Evolutionary conservation across 345 rosid genomes (phyloP).

Genomic region (Heritiera littoralis): DNA sequence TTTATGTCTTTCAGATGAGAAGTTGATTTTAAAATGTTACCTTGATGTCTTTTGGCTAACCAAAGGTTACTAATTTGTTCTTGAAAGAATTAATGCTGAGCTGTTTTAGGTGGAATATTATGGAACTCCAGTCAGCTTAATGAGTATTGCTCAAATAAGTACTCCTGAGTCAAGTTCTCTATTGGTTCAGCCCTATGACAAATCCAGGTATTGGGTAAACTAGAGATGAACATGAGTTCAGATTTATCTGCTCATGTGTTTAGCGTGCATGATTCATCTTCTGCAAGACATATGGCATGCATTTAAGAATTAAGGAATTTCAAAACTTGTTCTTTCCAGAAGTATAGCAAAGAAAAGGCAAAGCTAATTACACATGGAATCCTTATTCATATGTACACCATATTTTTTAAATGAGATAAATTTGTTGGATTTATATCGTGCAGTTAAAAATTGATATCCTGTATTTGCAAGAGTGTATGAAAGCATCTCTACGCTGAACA

Average conservation of each 20-base stretch:
- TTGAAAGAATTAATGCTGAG: conserved; percentile 13
- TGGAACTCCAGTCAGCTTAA: conserved; percentile 89
- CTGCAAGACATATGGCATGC: neutral
- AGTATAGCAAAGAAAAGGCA: neutral
- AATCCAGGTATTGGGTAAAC: conserved; percentile 64
- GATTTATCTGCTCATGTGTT: neutral
- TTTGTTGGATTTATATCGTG: neutral
- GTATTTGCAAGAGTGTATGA: conserved; percentile 2
- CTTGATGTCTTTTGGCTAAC: neutral
- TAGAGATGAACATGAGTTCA: neutral
- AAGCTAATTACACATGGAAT: neutral
- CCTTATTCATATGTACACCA: neutral
- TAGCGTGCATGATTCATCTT: neutral
- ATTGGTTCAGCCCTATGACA: conserved; percentile 90
- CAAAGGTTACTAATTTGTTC: conserved; percentile 8
- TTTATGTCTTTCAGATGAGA: neutral
- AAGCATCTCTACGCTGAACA: conserved; percentile 12
- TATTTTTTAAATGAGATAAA: neutral
- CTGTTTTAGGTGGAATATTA: conserved; percentile 78
- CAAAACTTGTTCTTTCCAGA: neutral
- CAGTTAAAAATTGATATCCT: neutral
- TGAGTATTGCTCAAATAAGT: conserved; percentile 89
- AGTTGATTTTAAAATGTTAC: neutral
- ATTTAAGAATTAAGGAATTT: neutral
- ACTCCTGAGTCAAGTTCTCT: conserved; percentile 91